Conservation (phyloP, 495 filamentous ascomycete genomes). For the Aspergillus cavernicola region DNA sequence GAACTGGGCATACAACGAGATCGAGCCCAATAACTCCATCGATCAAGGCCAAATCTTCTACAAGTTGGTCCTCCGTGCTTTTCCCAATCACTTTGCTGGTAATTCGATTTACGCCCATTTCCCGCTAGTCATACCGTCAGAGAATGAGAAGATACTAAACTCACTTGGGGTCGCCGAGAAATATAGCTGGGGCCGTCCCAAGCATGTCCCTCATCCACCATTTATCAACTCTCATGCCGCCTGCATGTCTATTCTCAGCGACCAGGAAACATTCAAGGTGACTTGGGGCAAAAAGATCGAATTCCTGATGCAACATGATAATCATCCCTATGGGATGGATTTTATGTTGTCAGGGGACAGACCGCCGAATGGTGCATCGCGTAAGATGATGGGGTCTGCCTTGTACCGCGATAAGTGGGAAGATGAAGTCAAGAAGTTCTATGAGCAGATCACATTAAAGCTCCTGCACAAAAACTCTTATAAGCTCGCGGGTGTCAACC, state of each 20-base stretch:
- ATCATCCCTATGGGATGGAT: conserved; percentile 40
- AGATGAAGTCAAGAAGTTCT: conserved; percentile 47
- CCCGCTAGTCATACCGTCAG: conserved; percentile 54
- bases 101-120: conserved; percentile 58
- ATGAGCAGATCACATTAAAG: conserved; percentile 48
- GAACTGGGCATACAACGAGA: conserved; percentile 68
- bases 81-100: conserved; percentile 55
- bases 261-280: conserved; percentile 53
- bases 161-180: conserved; percentile 40
- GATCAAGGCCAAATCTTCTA: conserved; percentile 59
- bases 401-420: conserved; percentile 52
- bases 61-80: conserved; percentile 57
- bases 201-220: conserved; percentile 25
- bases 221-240: conserved; percentile 50
- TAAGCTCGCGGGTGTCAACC: conserved; percentile 49
- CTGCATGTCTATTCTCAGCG: conserved; percentile 42
- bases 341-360: conserved; percentile 55
- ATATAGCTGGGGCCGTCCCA: conserved; percentile 51
- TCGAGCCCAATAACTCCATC: conserved; percentile 42
- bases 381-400: conserved; percentile 43
- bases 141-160: conserved; percentile 50
- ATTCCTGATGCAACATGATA: conserved; percentile 41
- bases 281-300: conserved; percentile 54
- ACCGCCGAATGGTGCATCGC: conserved; percentile 42
- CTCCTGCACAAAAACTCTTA: conserved; percentile 48